Evolutionary conservation across 768 basidiomycete species (phyloP), one percentile per base, ranked within the genome.

Genomic region (Dentipellis sp.): DNA sequence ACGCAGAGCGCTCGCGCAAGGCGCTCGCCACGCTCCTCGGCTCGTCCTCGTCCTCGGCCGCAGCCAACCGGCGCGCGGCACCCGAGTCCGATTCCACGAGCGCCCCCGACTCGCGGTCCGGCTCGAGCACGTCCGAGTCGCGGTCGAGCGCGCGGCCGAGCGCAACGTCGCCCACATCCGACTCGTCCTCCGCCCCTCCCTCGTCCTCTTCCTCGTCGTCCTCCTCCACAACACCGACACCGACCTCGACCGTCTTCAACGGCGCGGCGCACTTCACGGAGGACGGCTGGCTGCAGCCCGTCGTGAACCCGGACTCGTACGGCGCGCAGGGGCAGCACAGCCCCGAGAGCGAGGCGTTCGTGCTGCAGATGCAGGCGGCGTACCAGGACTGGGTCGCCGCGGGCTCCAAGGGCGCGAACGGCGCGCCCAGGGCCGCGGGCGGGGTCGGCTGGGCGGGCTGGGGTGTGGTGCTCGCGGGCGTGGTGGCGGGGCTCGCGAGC

Each of bases 261-360:
- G 17, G 56, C 23, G 65, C 77, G 46, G 61, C 60, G 19, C 82
- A 86, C 63, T 77, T 88, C 58, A 76, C 75, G 0, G n/a, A 59
- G 9, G 71, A 81, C 39, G 84, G 88, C 2, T 88, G 85, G 82
- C 69, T 91, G 22, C 74, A 71, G 5, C 88, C 88, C 5, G 89
- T 92, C 16, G 88, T 88, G 3, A 74, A 94, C 64, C 91, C 92
- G 0, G 66, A 85, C 53, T 66, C 72, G 1, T 83, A 75, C 62
- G 71, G 72, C 0, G 10, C 59, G 1, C 56, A 78, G 57, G 84
- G 86, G 0, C 56, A 68, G 0, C 19, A 79, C 17, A 88, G 86
- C 57, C 79, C 91, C 1, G 92, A 94, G 67, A 83, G 76, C 0
- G 77, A 94, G 70, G 88, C 86, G 7, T 94, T 94, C 67, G 80